phyloP scores from a whole-genome alignment of 2,329 filamentous ascomycete genomes.

The Sporothrix brasiliensis region DNA sequence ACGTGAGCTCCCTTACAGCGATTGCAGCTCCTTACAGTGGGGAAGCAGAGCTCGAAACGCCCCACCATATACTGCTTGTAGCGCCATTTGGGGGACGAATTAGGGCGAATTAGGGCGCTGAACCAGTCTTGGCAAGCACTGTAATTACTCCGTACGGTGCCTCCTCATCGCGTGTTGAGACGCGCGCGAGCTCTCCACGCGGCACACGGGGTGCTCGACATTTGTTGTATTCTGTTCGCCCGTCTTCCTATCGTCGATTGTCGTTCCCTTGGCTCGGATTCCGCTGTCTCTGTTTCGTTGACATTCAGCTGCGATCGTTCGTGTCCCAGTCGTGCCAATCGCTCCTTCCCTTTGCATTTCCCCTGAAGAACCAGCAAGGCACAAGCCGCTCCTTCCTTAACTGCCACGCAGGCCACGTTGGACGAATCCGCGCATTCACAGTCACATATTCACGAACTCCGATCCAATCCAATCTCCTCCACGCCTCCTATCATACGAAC shows the following conservation, averaged over 20 bases:
- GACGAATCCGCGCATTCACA: not conserved
- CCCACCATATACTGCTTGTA: slow-evolving; percentile 5
- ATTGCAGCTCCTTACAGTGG: not conserved
- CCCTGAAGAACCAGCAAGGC: not conserved
- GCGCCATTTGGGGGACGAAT: not conserved
- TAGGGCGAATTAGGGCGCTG: not conserved
- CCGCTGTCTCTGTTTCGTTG: not conserved
- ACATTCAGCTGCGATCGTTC: not conserved
- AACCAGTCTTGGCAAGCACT: slow-evolving; percentile 11
- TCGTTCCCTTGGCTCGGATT: not conserved
- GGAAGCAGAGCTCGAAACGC: slow-evolving; percentile 9
- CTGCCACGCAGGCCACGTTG: not conserved
- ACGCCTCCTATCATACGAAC: not conserved
- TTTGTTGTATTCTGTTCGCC: not conserved
- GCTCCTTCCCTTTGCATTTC: not conserved
- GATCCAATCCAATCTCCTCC: not conserved
- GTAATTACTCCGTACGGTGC: not conserved
- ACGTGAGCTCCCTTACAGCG: not conserved
- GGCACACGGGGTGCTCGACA: not conserved
- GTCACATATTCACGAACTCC: not conserved
- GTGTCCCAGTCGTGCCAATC: too few relatives aligned
- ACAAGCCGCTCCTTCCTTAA: slow-evolving; percentile 13
- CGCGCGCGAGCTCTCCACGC: slow-evolving; percentile 8
- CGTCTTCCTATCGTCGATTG: not conserved
- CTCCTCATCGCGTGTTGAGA: not conserved